Evolutionary conservation across 106 monocot species (phyloP).

Genomic region (Vanilla planifolia): DNA sequence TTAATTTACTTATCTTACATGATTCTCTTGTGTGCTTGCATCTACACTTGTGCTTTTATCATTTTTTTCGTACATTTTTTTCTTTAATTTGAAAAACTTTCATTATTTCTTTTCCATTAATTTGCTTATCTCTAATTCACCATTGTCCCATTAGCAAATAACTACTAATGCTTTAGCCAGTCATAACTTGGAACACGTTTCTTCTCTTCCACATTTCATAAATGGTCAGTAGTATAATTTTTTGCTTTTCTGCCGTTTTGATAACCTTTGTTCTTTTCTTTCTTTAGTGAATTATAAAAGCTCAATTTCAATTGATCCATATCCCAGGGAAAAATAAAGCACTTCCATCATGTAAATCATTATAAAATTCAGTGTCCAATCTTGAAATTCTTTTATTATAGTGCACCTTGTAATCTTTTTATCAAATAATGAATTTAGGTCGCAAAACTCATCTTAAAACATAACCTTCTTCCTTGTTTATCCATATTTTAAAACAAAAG

Average conservation of each 20-base stretch:
- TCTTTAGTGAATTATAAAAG: background rate
- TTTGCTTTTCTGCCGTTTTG: too few species aligned
- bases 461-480: background rate
- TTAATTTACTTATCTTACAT: background rate
- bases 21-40: background rate
- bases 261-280: too few species aligned
- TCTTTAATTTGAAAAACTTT: background rate
- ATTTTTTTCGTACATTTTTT: background rate
- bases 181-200: too few species aligned
- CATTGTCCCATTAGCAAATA: background rate
- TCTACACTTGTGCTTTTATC: background rate
- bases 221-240: too few species aligned
- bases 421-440: background rate
- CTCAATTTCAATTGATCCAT: background rate
- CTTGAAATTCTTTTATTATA: background rate
- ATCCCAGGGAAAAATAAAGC: too few species aligned
- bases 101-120: background rate
- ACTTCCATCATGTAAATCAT: too few species aligned
- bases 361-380: too few species aligned
- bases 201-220: too few species aligned
- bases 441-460: background rate
- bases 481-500: background rate
- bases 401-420: background rate
- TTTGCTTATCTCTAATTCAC: background rate
- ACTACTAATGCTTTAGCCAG: background rate